Conservation (phyloP, 345 rosid genomes). For the Gynandropsis gynandra region DNA sequence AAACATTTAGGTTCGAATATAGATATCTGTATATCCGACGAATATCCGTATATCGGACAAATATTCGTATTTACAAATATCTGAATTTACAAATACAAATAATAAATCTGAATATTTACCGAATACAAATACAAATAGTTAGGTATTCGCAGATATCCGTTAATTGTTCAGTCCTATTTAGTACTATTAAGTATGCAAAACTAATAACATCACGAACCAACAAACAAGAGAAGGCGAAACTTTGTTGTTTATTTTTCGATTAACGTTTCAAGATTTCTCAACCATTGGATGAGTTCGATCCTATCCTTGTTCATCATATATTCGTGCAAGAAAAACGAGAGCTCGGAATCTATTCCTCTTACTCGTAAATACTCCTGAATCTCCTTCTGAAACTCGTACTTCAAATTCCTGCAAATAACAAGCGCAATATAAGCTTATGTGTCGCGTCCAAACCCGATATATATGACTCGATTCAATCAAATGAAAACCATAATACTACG, state of each 20-base stretch:
- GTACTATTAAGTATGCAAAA: not conserved
- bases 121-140: too few relatives aligned
- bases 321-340: constrained; percentile 59
- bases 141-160: too few relatives aligned
- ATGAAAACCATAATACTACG: too few relatives aligned
- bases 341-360: constrained; percentile 55
- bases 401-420: constrained; percentile 42
- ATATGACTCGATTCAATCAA: too few relatives aligned
- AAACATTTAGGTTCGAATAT: too few relatives aligned
- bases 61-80: too few relatives aligned
- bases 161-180: too few relatives aligned
- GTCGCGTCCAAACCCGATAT: too few relatives aligned
- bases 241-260: constrained; percentile 31
- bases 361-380: constrained; percentile 40
- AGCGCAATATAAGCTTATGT: constrained; percentile 4
- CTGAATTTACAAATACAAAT: too few relatives aligned
- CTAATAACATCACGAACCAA: not conserved
- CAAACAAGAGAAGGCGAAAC: not conserved
- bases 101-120: too few relatives aligned
- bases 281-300: constrained; percentile 62
- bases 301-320: constrained; percentile 70
- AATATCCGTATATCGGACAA: too few relatives aligned
- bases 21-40: too few relatives aligned
- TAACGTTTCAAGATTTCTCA: constrained; percentile 41
- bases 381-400: constrained; percentile 36